These are phyloP conservation scores for Scedosporium aurantiacum DNA, from an alignment of 2,329 filamentous ascomycete genomes.

Conservation along the genomic window DNA sequence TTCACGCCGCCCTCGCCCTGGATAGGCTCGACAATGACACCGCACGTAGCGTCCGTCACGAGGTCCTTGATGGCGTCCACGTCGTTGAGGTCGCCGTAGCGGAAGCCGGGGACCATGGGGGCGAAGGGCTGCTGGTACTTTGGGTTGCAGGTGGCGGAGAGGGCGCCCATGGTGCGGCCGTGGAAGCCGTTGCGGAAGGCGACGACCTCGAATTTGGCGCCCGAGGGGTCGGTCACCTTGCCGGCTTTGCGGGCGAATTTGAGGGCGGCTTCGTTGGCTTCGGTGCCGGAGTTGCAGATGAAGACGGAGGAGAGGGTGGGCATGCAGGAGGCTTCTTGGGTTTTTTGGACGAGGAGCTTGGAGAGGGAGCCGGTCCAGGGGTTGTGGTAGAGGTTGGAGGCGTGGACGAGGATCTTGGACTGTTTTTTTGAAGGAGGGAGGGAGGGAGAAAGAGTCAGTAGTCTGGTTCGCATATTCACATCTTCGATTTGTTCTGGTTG, in stretches of 20 bases:
- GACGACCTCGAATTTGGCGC: constrained; percentile 71
- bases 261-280: constrained; percentile 95
- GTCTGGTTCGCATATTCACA: not conserved
- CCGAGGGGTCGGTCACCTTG: constrained; percentile 60
- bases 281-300: constrained; percentile 90
- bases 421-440: constrained; percentile 14
- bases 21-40: constrained; percentile 92
- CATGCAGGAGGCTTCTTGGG: constrained; percentile 70
- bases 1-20: constrained; percentile 94
- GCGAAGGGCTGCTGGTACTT: constrained; percentile 95
- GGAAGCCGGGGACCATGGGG: constrained; percentile 92
- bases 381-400: constrained; percentile 95
- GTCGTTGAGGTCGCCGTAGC: constrained; percentile 78
- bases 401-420: constrained; percentile 72
- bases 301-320: constrained; percentile 71
- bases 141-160: constrained; percentile 94
- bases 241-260: constrained; percentile 93
- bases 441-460: constrained; percentile 1
- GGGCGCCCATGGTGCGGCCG: constrained; percentile 85
- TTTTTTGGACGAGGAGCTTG: constrained; percentile 73
- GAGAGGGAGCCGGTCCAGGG: constrained; percentile 87
- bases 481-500: too few species aligned
- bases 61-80: constrained; percentile 55
- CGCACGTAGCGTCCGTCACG: constrained; percentile 78
- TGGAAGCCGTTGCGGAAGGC: constrained; percentile 92